Evolutionary conservation across 1,284 basidiomycete genomes (phyloP), one percentile per base, ranked within the genome.

Genomic region (Butyriboletus appendiculatus): DNA sequence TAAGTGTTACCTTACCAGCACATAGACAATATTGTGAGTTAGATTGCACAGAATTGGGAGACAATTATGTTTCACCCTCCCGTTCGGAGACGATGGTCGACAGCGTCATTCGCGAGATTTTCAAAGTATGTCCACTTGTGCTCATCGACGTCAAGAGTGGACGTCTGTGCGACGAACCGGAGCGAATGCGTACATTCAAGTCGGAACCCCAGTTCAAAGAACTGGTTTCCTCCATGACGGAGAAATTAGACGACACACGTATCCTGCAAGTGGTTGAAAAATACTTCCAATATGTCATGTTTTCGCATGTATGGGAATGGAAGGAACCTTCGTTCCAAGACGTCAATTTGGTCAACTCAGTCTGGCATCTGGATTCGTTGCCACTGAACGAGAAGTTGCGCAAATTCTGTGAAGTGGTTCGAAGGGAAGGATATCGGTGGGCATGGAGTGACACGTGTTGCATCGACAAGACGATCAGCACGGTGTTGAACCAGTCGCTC

Each of bases 281-380:
- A 30, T 60, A 57, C 5, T 60, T 60, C 10, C 30, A 10, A 39
- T 60, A 57, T 14, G 58, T 61, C 32, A 58, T 14, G 15, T n/a
- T 57, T 9, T 57, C 56, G 8, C 58, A 60, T 18, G 53, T 57
- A 4, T 45, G 55, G 56, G 28, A 30, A 24, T 41, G 41, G 16
- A 39, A 44, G 26, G 54, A 57, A 1, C 54, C 54, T 10, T 57
- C 41, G 3, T 53, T 35, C 12, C 55, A 58, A n/a, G 56, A 53
- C 10, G 49, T 56, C 20, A 53, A 32, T 8, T 10, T 5, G 15
- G 55, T 16, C 11, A 10, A 7, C n/a, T 39, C 55, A 0, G 38
- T 56, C 42, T 45, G 48, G 55, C 9, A 40, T 1, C 26, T 56
- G 4, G 20, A 40, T 22, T 26, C 56, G 3, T 45, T 33, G 0